phyloP scores from a whole-genome alignment of 169 alveolate genomes.

The Blepharisma undulans region DNA sequence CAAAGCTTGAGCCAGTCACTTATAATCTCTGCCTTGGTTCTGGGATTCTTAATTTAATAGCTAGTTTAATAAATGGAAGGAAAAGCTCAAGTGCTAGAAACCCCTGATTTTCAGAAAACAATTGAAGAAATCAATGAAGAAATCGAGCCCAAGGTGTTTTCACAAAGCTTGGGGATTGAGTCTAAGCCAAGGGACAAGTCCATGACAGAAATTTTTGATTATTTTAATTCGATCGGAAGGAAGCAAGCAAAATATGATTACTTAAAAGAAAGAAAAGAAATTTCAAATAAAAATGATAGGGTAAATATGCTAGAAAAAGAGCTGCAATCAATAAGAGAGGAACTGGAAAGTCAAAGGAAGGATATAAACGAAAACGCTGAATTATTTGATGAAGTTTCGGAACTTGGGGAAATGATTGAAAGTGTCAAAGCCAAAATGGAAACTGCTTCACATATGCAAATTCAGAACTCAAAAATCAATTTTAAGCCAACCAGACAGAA shows the following conservation, averaged over 20 bases:
- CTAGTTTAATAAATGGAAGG: not conserved
- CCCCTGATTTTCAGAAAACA: conserved; percentile 29
- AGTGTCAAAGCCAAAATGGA: not conserved
- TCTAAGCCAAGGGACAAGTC: not conserved
- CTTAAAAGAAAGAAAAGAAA: not conserved
- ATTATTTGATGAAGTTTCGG: not conserved
- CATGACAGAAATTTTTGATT: not conserved
- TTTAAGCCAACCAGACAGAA: not conserved
- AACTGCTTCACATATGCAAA: not conserved
- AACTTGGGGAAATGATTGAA: not conserved
- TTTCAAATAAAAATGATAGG: not conserved
- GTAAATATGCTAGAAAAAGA: not conserved
- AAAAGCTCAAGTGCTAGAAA: not conserved
- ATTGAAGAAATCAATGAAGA: conserved; percentile 36
- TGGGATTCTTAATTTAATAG: no score
- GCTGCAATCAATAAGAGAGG: not conserved
- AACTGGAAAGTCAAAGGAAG: not conserved
- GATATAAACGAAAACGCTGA: not conserved
- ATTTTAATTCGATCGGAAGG: not conserved
- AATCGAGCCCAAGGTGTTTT: conserved; percentile 26
- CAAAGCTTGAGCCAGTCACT: no score
- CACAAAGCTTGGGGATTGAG: conserved; percentile 16
- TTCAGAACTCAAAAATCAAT: not conserved
- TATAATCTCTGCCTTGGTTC: no score
- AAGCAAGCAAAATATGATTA: not conserved